These are phyloP conservation scores for Flagelloscypha sp. DNA, from an alignment of 768 basidiomycete genomes.

Conservation along the genomic window DNA sequence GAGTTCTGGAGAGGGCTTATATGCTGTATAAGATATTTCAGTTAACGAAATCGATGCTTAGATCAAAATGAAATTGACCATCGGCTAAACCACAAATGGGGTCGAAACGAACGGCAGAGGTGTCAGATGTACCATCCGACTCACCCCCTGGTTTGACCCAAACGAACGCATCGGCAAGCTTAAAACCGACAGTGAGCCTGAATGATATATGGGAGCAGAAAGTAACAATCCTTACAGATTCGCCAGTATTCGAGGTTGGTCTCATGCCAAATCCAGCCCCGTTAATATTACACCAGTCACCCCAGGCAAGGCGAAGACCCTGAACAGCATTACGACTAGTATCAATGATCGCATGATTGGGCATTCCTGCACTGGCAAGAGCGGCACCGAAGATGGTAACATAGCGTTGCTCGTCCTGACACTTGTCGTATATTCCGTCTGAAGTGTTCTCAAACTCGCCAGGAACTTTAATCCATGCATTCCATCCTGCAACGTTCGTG, in stretches of 20 bases:
- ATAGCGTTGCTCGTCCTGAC: conserved; percentile 4
- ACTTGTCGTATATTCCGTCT: conserved; percentile 5
- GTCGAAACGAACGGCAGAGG: conserved; percentile 24
- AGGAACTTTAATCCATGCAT: conserved; percentile 1
- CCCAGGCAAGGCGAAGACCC: conserved; percentile 29
- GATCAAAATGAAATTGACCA: conserved; percentile 6
- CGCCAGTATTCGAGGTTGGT: conserved; percentile 23
- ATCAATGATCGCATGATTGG: conserved; percentile 32
- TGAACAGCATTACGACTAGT: conserved; percentile 31
- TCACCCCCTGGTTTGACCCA: conserved; percentile 37
- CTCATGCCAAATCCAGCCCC: conserved; percentile 28
- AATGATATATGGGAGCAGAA: no score
- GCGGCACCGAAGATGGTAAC: conserved; percentile 16
- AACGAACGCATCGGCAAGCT: conserved; percentile 28
- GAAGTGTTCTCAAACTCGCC: conserved; percentile 3
- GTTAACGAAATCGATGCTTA: no score
- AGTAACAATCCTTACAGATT: no score
- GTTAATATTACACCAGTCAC: conserved; percentile 35
- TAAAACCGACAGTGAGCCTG: no score
- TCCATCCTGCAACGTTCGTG: conserved; percentile 22
- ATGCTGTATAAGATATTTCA: no score
- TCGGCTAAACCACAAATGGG: conserved; percentile 15
- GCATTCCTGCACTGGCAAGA: conserved; percentile 19
- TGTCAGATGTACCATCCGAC: conserved; percentile 29
- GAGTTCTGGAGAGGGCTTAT: conserved; percentile 27